Base-by-base conservation (phyloP, 1,139 yeast species). In the Kodamaea ohmeri region DNA sequence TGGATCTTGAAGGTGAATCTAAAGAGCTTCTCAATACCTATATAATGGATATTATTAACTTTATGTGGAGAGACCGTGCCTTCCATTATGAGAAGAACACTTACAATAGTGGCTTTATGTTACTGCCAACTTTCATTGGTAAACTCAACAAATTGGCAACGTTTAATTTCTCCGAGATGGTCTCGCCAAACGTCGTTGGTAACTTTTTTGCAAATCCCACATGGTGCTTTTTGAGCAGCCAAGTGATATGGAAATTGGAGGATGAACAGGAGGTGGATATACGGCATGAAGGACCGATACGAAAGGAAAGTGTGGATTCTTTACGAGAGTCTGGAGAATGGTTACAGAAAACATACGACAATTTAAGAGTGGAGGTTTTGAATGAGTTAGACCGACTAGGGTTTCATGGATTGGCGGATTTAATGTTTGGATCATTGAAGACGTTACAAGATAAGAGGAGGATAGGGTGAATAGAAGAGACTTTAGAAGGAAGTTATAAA, bases 41-140 rank as follows among this genome's bases (percentile, higher is more conserved):
- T 42, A 73, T 81, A 6, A 67, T 78, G 67, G 89, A 83, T 51
- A 50, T 76, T 6, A 69, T 84, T 36, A 82, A 82, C 43, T 65
- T 75, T 22, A 44, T 80, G 1, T 83, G 90, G 90, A 63, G 85
- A 47, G 80, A 80, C 44, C 72, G 67, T 50, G 68, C 73, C 0
- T 55, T 67, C 34, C 40, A 48, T 13, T 45, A 47, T 26, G 56
- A 50, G 24, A 39, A 40, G 2, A 39, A 42, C 1, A 47, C 57
- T 1, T 48, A 57, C 7, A 58, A 57, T 15, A 64, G 58, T 29
- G 75, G 69, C 1, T 60, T 80, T 43, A 61, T 66, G 28, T 62
- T 80, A 25, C 63, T 68, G 14, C 60, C 65, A 1, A 48, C 52
- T 1, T 62, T 76, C 24, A 48, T 69, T 2, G 50, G 58, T 11